These are phyloP conservation scores for Corchorus capsularis DNA, from an alignment of 345 rosid genomes.

Conservation along the genomic window DNA sequence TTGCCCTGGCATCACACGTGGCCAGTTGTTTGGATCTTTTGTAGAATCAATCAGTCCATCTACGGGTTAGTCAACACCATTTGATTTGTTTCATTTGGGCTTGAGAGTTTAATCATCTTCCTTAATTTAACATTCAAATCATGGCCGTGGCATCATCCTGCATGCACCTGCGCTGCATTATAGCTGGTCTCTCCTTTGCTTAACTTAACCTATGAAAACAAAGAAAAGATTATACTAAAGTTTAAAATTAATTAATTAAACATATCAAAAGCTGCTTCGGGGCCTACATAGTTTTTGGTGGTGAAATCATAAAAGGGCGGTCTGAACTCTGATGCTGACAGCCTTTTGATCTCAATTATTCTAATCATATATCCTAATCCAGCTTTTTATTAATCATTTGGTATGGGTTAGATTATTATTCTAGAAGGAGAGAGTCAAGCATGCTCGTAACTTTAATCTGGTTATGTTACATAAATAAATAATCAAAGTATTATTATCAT, in stretches of 20 bases:
- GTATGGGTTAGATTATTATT: conserved; percentile 24
- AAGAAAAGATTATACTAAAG: too few relatives aligned
- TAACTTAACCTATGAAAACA: not conserved
- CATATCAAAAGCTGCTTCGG: not conserved
- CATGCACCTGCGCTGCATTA: not conserved
- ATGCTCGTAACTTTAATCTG: not conserved
- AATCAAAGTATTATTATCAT: too few relatives aligned
- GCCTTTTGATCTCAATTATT: conserved; percentile 23
- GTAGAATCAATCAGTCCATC: conserved; percentile 25
- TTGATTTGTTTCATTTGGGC: not conserved
- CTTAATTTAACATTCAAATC: not conserved
- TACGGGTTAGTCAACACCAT: not conserved
- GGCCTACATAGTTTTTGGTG: conserved; percentile 7
- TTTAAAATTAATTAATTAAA: not conserved
- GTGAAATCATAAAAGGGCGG: conserved; percentile 20
- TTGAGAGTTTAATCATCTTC: not conserved
- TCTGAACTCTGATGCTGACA: conserved; percentile 28
- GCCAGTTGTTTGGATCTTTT: conserved; percentile 23
- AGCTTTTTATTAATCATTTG: conserved; percentile 28
- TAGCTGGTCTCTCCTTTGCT: not conserved
- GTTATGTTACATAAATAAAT: not conserved
- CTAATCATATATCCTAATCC: conserved; percentile 19
- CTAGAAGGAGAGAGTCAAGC: conserved; percentile 20
- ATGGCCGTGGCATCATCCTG: not conserved
- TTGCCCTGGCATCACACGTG: conserved; percentile 48